Percentiles rank a stretch among this genome's conserved stretches.
Evolutionary conservation across 352 stramenopile species (phyloP).

Genomic region (Globisporangium alternatum): DNA sequence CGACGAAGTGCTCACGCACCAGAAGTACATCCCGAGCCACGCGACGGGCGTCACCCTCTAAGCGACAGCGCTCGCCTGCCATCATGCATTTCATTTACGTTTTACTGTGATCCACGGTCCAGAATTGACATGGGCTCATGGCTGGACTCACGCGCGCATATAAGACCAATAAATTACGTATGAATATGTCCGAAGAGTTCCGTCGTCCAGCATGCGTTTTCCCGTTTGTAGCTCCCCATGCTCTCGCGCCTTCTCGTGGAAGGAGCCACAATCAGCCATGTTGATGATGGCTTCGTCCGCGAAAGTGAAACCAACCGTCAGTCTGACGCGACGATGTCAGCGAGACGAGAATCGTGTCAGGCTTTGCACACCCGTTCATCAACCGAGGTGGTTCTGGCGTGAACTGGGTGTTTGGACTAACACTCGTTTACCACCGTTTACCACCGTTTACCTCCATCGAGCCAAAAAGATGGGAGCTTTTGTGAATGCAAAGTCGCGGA

Average conservation of each 20-base stretch:
- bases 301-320: neutral
- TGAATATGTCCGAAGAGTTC: neutral
- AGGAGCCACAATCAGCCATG: neutral
- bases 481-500: neutral
- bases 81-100: neutral
- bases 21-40: constrained; percentile 80
- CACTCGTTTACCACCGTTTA: constrained; percentile 18
- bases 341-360: neutral
- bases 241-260: neutral
- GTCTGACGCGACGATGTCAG: constrained; percentile 3
- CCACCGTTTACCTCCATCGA: constrained; percentile 15
- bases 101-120: neutral
- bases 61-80: neutral
- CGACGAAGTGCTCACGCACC: constrained; percentile 66
- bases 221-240: neutral
- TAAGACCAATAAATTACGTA: constrained; percentile 3
- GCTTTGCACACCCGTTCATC: neutral
- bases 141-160: neutral
- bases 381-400: constrained; percentile 5
- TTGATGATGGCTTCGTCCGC: no score
- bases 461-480: neutral
- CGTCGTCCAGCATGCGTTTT: neutral
- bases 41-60: constrained; percentile 68
- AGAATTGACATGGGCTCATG: neutral
- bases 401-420: neutral